phyloP scores from a whole-genome alignment of 768 basidiomycete genomes.

The Cyathus striatus region DNA sequence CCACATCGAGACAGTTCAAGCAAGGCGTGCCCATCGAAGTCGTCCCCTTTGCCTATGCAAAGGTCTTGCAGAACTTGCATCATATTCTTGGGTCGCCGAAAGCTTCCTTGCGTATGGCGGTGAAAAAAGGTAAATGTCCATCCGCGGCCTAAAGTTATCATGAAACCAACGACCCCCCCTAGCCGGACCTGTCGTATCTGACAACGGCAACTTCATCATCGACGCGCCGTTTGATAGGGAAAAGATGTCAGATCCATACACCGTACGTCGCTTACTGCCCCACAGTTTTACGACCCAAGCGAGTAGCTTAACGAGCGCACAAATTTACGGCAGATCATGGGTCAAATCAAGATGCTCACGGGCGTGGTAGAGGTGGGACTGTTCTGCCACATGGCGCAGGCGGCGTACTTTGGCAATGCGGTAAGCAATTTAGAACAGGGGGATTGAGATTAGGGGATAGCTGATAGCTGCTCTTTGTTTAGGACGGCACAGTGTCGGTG shows the following conservation, averaged over 20 bases:
- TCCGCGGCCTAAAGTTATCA: background rate
- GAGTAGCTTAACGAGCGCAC: too few relatives aligned
- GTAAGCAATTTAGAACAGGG: constrained; percentile 36
- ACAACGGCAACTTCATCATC: constrained; percentile 97
- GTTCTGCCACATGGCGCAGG: constrained; percentile 90
- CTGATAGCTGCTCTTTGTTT: constrained; percentile 3
- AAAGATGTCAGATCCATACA: constrained; percentile 60
- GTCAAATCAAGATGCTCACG: constrained; percentile 86
- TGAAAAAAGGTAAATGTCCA: constrained; percentile 51
- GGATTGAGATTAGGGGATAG: background rate
- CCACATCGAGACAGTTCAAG: background rate
- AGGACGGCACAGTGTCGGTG: constrained; percentile 72
- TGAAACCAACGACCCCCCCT: constrained; percentile 7
- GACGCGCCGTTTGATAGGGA: constrained; percentile 86
- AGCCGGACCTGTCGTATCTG: constrained; percentile 94
- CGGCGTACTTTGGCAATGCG: constrained; percentile 95
- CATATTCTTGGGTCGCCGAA: constrained; percentile 56
- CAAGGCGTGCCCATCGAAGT: constrained; percentile 96
- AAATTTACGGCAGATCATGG: constrained; percentile 57
- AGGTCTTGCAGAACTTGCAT: constrained; percentile 71
- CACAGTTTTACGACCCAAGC: too few relatives aligned
- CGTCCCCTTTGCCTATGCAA: constrained; percentile 92
- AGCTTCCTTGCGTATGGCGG: constrained; percentile 88
- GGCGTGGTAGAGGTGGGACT: constrained; percentile 98
- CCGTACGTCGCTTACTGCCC: constrained; percentile 38